Conservation (phyloP, 371 early-diverging fungal species). For the Mortierella sp. region DNA sequence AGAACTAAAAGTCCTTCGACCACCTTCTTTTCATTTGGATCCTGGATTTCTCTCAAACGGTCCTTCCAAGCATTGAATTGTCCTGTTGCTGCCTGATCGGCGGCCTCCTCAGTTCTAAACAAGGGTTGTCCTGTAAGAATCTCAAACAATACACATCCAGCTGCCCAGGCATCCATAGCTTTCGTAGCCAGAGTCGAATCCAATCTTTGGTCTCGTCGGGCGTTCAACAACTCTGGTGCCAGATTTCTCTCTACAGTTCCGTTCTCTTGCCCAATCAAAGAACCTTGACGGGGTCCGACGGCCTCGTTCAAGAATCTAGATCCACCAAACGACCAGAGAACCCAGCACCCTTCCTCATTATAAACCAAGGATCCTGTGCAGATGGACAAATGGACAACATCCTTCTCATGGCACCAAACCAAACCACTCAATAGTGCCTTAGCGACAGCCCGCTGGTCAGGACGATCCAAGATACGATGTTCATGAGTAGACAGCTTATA, state of each 20-base stretch:
- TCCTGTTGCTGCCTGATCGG: conserved; percentile 49
- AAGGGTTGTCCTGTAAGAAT: conserved; percentile 49
- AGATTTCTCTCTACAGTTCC: conserved; percentile 49
- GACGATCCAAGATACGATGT: conserved; percentile 29
- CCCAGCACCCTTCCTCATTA: conserved; percentile 55
- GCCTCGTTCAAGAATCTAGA: conserved; percentile 55
- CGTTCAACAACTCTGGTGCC: conserved; percentile 47
- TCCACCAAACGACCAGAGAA: conserved; percentile 55
- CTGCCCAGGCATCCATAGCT: conserved; percentile 56
- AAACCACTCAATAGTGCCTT: conserved; percentile 48
- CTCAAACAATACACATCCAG: conserved; percentile 55
- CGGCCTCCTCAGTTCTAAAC: conserved; percentile 56
- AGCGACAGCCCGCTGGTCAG: conserved; percentile 36
- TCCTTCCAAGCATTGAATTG: conserved; percentile 55
- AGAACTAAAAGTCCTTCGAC: conserved; percentile 48
- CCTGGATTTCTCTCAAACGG: conserved; percentile 36
- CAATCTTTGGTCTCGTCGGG: conserved; percentile 24
- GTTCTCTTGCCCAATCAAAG: conserved; percentile 42
- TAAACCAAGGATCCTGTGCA: conserved; percentile 52
- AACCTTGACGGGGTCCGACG: conserved; percentile 50
- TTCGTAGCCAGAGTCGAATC: conserved; percentile 44
- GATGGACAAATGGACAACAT: conserved; percentile 53
- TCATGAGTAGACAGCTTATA: conserved; percentile 35
- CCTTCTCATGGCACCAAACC: conserved; percentile 57
- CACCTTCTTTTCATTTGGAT: conserved; percentile 35